Evolutionary conservation across 2,329 filamentous ascomycete species (phyloP), one percentile per base, ranked within the genome.

Genomic region (Stagonosporopsis chrysanthemi): DNA sequence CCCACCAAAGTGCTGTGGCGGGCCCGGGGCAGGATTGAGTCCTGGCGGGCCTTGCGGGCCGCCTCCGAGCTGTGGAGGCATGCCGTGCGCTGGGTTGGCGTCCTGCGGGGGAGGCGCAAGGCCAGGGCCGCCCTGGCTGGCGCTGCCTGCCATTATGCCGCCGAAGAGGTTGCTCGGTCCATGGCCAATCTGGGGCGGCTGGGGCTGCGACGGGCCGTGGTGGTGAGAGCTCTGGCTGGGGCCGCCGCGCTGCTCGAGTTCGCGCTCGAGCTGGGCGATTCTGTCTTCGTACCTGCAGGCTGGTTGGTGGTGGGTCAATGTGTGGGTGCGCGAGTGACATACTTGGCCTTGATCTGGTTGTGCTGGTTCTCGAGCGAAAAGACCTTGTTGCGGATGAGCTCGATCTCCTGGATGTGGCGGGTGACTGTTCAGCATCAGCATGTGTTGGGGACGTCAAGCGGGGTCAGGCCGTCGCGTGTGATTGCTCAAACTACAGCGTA

Each of bases 331-430:
- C 4, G 19, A n/a, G 3, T 31, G 29, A 79, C 89, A 75, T 83
- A 98, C 94, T 97, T 96, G 78, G 88, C 85, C 82, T 98, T 98
- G 72, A 97, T 87, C 50, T 86, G 87, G 70, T 94, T 84, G 72
- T 98, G 95, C 45, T 89, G 87, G 75, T 96, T 92, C 77, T 99
- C 95, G 77, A 99, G 87, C 68, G 91, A 87, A 73, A 92, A 97
- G 58, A 99, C 91, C 79, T 97, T 97, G 74, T 93, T 90, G 62
- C 93, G 86, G 46, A 99, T 92, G 72, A 97, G 86, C 75, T 97
- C 91, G 85, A 98, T 95, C 80, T 99, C 95, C 72, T 94, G 89
- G 64, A 97, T 89, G 77, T 99, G 95, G 46, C 88, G 86, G 56
- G 91, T 88, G 74, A 98, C 95, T 97, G 77, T 4, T 56, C 29